These are phyloP conservation scores for Fusarium nisikadoi DNA, from an alignment of 2,329 filamentous ascomycete species.

Conservation along the genomic window DNA sequence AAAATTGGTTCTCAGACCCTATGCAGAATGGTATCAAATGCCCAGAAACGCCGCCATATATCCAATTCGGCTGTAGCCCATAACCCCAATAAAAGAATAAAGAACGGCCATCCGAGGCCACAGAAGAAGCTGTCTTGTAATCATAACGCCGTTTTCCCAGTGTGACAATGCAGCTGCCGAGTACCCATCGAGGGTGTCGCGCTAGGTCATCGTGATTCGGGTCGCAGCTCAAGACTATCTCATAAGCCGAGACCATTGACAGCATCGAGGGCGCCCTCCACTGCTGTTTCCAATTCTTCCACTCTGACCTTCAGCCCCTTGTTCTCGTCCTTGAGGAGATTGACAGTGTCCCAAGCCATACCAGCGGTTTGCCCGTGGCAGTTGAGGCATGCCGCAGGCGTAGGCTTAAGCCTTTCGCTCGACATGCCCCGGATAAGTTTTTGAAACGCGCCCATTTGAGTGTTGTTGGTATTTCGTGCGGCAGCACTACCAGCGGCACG, in stretches of 20 bases:
- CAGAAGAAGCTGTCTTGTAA: constrained; percentile 7
- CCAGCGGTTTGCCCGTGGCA: constrained; percentile 68
- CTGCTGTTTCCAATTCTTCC: constrained; percentile 66
- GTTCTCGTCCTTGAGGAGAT: constrained; percentile 70
- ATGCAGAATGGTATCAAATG: constrained; percentile 46
- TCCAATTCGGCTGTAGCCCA: constrained; percentile 19
- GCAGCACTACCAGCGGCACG: constrained; percentile 8
- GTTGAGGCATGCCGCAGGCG: constrained; percentile 59
- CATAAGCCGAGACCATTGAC: constrained; percentile 66
- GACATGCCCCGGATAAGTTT: constrained; percentile 57
- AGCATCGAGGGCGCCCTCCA: constrained; percentile 69
- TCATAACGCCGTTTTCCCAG: constrained; percentile 19
- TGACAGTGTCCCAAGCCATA: constrained; percentile 73
- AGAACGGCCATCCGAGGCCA: constrained; percentile 3
- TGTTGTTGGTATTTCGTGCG: constrained; percentile 48
- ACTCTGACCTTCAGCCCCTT: constrained; percentile 69
- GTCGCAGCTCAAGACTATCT: constrained; percentile 1
- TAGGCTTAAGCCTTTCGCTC: constrained; percentile 46
- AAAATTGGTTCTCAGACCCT: constrained; percentile 29
- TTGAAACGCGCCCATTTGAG: constrained; percentile 52
- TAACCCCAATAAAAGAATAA: constrained; percentile 31
- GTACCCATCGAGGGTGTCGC: constrained; percentile 21
- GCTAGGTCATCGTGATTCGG: constrained; percentile 5
- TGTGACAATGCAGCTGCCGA: constrained; percentile 15
- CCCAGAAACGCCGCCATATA: constrained; percentile 36